Percentiles rank a stretch among this genome's conserved stretches.
phyloP scores from a whole-genome alignment of 2,329 filamentous ascomycete species.

The Aureobasidium uvarum region DNA sequence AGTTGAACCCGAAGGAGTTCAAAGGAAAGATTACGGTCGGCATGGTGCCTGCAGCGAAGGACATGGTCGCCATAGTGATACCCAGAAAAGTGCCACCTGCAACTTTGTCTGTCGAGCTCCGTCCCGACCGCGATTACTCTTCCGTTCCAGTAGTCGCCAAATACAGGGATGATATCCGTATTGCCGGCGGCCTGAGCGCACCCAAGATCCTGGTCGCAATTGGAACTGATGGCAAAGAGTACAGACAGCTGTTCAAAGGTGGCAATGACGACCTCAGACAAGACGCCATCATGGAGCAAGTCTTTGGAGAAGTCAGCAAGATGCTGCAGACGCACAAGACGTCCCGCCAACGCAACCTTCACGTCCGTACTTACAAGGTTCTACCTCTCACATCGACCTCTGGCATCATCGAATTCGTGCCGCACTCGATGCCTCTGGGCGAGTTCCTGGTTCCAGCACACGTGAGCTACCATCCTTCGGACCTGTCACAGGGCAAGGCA shows the following conservation, averaged over 20 bases:
- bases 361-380: constrained; percentile 96
- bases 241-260: constrained; percentile 91
- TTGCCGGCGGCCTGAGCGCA: constrained; percentile 86
- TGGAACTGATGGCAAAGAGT: constrained; percentile 72
- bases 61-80: background rate
- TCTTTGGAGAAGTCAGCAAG: constrained; percentile 92
- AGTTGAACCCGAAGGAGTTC: constrained; percentile 35
- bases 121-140: constrained; percentile 70
- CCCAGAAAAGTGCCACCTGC: constrained; percentile 68
- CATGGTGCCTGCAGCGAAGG: constrained; percentile 49
- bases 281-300: constrained; percentile 99
- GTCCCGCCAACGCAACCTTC: constrained; percentile 83
- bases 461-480: constrained; percentile 77
- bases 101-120: constrained; percentile 79
- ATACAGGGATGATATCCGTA: constrained; percentile 73
- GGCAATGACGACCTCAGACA: constrained; percentile 95
- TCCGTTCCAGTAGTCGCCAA: constrained; percentile 69
- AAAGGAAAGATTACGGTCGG: constrained; percentile 55
- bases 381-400: constrained; percentile 79
- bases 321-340: constrained; percentile 81
- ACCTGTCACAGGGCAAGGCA: constrained; percentile 72
- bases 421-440: constrained; percentile 86
- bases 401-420: constrained; percentile 95
- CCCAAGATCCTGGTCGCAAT: constrained; percentile 88
- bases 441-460: constrained; percentile 92